Base-by-base conservation (phyloP, 140 eudicot genomes). In the Anethum foeniculum region DNA sequence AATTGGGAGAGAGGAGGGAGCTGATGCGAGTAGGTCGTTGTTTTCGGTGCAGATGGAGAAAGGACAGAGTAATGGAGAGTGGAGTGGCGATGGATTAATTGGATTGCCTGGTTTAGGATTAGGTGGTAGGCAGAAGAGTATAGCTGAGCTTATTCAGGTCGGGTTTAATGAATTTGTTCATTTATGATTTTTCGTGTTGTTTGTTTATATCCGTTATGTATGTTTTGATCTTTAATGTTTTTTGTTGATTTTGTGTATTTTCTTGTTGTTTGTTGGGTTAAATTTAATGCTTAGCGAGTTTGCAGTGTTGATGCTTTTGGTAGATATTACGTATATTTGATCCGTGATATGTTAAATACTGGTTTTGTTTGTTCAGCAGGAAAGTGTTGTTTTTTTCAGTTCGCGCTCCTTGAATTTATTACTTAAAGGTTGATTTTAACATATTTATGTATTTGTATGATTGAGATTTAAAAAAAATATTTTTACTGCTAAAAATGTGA, bases 101-200 rank as follows among this genome's bases (percentile, higher is more conserved):
- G 98, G 98, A 34, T 85, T 95, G 89, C 94, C 94, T 9, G 92
- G 96, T 39, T 79, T 93, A 39, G 98, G 97, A 12, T 81, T 88
- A 49, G 96, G 93, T 36, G 86, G 89, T 76, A 85, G 96, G 86
- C 93, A 90, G 88, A 92, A 89, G 90, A 92, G 99, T 84, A 87
- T 94, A 80, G 97, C 93, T 2, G 97, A 94, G 88, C 93, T 92
- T 79, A 78, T 92, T 88, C 96, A 94, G 99, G 99, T 77, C 28
- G 69, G 16, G n/a, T 36, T 0, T 71, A 36, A 72, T 16, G 69
- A 23, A 60, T 72, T 67, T 9, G 64, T 54, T 82, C 21, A 71
- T 54, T 58, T 85, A 19, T 71, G 86, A 58, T 79, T 38, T 6
- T 52, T 62, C 69, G 71, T 54, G 51, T 64, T 44, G 51, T 80